Evolutionary conservation across 2,329 filamentous ascomycete species (phyloP).

Genomic region (Pyricularia grisea): DNA sequence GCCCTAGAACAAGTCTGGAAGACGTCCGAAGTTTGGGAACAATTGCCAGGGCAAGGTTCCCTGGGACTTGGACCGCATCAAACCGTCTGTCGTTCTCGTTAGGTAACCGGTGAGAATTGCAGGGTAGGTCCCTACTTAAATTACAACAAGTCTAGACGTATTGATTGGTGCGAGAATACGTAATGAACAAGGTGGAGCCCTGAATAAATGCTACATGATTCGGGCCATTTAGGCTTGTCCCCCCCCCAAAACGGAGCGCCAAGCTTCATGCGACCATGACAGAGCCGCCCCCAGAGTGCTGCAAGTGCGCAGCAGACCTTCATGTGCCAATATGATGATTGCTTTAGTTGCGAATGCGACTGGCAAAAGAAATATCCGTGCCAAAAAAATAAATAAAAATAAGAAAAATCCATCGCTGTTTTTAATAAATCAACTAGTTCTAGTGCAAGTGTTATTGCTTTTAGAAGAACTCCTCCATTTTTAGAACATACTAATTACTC

Average conservation of each 20-base stretch:
- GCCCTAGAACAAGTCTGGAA: conserved; percentile 6
- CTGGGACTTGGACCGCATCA: background rate
- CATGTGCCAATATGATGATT: too few relatives aligned
- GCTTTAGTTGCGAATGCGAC: too few relatives aligned
- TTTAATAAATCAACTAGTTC: too few relatives aligned
- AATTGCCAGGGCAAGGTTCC: background rate
- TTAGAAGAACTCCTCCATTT: too few relatives aligned
- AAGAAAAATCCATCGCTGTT: too few relatives aligned
- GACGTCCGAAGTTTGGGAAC: conserved; percentile 4
- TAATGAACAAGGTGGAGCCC: background rate
- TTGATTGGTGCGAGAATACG: background rate
- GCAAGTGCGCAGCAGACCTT: too few relatives aligned
- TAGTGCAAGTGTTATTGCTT: too few relatives aligned
- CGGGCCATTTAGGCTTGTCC: background rate
- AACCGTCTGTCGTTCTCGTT: background rate
- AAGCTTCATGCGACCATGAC: background rate
- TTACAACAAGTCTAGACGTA: background rate
- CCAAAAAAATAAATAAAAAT: too few relatives aligned
- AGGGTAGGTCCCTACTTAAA: background rate
- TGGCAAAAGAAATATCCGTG: too few relatives aligned
- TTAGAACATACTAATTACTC: too few relatives aligned
- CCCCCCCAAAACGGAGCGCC: background rate
- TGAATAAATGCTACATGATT: background rate
- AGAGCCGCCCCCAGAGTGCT: background rate
- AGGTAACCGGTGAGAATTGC: background rate